A percentile compares a stretch with the other conserved stretches of the same genome.
phyloP scores from a whole-genome alignment of 148 eudicot genomes.

The Vaccinium darrowii region DNA sequence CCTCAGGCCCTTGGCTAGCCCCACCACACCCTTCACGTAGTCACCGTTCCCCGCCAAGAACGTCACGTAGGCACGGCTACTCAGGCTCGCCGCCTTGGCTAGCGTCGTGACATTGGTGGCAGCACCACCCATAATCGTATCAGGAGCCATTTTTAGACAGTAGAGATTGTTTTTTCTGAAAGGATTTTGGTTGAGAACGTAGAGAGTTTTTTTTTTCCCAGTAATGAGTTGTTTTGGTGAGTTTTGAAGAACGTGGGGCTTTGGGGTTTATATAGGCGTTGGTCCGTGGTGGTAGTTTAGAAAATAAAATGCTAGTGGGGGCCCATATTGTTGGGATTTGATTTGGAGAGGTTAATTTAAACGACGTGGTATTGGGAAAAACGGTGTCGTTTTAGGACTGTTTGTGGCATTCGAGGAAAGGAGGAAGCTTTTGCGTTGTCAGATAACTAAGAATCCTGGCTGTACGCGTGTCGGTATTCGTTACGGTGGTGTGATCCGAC shows the following conservation, averaged over 20 bases:
- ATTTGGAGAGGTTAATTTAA: background rate
- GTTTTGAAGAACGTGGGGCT: background rate
- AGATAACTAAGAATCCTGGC: background rate
- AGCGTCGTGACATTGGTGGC: conserved; percentile 11
- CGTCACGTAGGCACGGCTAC: conserved; percentile 52
- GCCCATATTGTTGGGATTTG: background rate
- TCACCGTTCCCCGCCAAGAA: conserved; percentile 84
- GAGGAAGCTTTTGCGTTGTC: background rate
- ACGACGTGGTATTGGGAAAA: background rate
- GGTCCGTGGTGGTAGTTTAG: background rate
- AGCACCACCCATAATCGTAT: background rate
- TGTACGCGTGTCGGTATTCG: background rate
- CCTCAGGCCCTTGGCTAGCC: conserved; percentile 75
- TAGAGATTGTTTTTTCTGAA: background rate
- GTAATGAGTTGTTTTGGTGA: background rate
- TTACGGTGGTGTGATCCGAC: background rate
- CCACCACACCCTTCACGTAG: conserved; percentile 82
- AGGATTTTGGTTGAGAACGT: background rate
- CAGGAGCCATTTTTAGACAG: conserved; percentile 23
- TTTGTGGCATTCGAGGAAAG: background rate
- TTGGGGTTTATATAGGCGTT: background rate
- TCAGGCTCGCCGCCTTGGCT: conserved; percentile 38
- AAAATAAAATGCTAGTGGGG: background rate
- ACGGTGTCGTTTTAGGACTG: background rate
- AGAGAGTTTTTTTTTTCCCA: background rate